phyloP scores from a whole-genome alignment of 169 alveolate genomes.

The Plasmodium knowlesi region DNA sequence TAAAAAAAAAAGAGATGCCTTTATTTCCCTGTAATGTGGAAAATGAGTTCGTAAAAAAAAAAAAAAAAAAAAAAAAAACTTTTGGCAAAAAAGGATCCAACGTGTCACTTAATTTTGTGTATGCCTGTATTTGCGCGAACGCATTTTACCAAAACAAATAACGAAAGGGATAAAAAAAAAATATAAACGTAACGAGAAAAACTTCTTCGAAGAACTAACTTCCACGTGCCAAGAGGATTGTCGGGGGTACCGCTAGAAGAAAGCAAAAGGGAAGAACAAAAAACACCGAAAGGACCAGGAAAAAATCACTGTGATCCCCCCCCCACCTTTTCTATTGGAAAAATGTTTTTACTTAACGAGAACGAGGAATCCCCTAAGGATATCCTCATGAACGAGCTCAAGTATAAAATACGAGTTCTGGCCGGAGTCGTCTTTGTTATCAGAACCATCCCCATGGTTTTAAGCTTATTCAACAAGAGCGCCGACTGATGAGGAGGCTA shows the following conservation, averaged over 20 bases:
- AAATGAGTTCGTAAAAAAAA: not conserved
- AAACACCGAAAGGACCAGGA: not conserved
- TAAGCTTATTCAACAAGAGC: constrained; percentile 8
- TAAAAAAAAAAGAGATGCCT: not conserved
- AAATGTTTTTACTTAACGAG: constrained; percentile 66
- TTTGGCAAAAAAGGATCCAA: not conserved
- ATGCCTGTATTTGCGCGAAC: not conserved
- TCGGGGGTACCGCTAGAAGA: not conserved
- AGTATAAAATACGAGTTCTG: constrained; percentile 50
- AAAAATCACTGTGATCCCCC: not conserved
- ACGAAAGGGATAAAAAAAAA: not conserved
- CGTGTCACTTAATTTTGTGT: not conserved
- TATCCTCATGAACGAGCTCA: constrained; percentile 52
- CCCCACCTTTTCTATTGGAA: not conserved
- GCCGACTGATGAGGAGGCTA: not conserved
- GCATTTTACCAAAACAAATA: not conserved
- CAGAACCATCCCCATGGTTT: constrained; percentile 30
- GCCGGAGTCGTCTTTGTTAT: constrained; percentile 55
- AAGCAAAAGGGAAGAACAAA: not conserved
- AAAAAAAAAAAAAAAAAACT: not conserved
- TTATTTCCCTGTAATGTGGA: not conserved
- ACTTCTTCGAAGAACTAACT: not conserved
- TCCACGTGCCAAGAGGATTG: not conserved
- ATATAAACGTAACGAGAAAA: not conserved
- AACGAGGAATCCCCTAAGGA: constrained; percentile 74